Base-by-base conservation (phyloP, 2,329 filamentous ascomycete species). In the Paecilomyces variotii region DNA sequence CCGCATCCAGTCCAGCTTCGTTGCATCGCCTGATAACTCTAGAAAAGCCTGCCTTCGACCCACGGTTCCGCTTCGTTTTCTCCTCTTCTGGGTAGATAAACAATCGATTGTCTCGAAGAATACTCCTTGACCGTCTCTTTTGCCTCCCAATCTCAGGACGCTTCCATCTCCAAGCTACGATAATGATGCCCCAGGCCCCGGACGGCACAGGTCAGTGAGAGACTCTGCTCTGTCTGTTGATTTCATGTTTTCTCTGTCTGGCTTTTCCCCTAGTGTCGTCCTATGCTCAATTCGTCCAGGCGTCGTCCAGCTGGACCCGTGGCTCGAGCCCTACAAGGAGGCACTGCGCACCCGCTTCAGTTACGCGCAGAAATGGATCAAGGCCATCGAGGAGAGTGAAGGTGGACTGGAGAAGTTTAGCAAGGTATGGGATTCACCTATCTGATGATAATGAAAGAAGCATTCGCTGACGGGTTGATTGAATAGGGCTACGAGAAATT, bases 391-490 rank as follows among this genome's bases (percentile, higher is more conserved):
- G 62, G 82, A 90, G 35, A 85, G 83, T 0, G 94, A 99, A 74
- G 94, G 94, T 55, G 91, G 94, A 14, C 72, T 99, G 51, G 90
- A 96, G 61, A 91, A 93, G 73, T 99, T 97, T 78, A 93, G 89
- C 67, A 89, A 83, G 76, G 91, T 90, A 24, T 7, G 4, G 9
- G 2, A 19, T 49, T 56, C 7, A n/a, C 19, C 2, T 45, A 3
- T 7, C 6, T 5, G 39, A 2, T 56, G n/a, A 52, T 49, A 4
- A 4, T 12, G 19, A 24, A 54, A 27, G 19, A 14, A 45, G 7
- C 7, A 9, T 7, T 52, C 32, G 2, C 30, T 56, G 9, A 28
- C 52, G 35, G 14, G 54, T 3, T 61, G 3, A 32, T 62, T 56
- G 55, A 57, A 19, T 64, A 95, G 90, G 93, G 94, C 52, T 88